Evolutionary conservation across 371 early-diverging fungal species (phyloP).

Genomic region (Mucor velutinosus): DNA sequence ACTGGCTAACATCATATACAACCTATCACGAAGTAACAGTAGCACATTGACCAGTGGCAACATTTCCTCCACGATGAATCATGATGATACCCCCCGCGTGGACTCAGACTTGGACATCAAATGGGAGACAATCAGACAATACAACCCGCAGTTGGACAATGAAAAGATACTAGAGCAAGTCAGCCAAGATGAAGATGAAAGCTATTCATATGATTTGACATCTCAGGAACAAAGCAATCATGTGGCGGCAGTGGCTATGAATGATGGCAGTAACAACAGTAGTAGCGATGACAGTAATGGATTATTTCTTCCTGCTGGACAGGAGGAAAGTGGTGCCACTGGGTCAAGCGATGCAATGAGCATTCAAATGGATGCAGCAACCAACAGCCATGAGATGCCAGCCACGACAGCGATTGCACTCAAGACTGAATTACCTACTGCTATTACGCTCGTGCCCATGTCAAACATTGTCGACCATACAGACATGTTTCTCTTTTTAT

Average conservation of each 20-base stretch:
- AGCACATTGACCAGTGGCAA: neutral
- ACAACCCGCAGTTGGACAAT: slow-evolving; percentile 1
- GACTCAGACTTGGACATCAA: neutral
- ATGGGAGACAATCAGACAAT: slow-evolving; percentile 4
- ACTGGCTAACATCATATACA: slow-evolving; percentile 3
- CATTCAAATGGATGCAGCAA: neutral
- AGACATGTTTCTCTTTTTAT: slow-evolving; percentile 22
- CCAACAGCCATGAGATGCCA: neutral
- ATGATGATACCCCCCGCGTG: neutral
- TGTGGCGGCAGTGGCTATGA: neutral
- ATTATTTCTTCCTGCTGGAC: slow-evolving; percentile 7
- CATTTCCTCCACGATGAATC: neutral
- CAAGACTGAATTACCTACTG: neutral
- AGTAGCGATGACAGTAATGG: neutral
- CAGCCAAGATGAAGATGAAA: neutral
- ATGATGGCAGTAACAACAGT: neutral
- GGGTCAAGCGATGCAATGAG: neutral
- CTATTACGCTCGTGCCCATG: neutral
- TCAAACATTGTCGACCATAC: neutral
- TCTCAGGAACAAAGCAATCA: neutral
- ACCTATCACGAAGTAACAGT: neutral
- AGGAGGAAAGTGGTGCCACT: neutral
- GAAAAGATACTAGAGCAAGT: neutral
- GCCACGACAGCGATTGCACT: neutral
- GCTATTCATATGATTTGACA: neutral